Evolutionary conservation across 2,329 filamentous ascomycete species (phyloP).

Genomic region (Aspergillus sp.): DNA sequence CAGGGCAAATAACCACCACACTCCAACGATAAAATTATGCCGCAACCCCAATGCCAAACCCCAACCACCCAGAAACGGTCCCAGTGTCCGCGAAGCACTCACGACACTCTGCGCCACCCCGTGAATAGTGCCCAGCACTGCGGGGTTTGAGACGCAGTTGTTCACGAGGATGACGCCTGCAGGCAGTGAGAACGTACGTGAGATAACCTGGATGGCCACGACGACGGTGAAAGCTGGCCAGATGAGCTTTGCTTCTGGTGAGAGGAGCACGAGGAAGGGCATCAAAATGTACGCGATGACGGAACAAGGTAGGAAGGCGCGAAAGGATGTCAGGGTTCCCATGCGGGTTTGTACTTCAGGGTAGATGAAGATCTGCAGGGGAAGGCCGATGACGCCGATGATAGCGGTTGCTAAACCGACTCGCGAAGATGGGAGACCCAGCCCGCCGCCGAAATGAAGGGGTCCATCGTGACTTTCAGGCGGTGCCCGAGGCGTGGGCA

Average conservation of each 20-base stretch:
- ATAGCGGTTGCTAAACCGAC: conserved; percentile 73
- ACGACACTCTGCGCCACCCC: conserved; percentile 51
- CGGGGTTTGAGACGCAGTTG: conserved; percentile 50
- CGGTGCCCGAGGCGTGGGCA: conserved; percentile 59
- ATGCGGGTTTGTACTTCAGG: conserved; percentile 57
- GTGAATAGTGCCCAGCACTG: conserved; percentile 51
- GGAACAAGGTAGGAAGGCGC: conserved; percentile 61
- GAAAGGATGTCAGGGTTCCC: conserved; percentile 61
- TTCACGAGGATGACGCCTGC: conserved; percentile 53
- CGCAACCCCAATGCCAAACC: conserved; percentile 47
- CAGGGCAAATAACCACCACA: conserved; percentile 51
- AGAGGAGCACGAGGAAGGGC: conserved; percentile 63
- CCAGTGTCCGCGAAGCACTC: conserved; percentile 47
- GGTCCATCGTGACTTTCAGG: conserved; percentile 30
- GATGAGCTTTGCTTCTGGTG: conserved; percentile 45
- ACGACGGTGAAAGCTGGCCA: conserved; percentile 60
- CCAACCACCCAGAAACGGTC: conserved; percentile 48
- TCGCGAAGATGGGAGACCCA: conserved; percentile 61
- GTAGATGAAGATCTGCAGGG: conserved; percentile 63
- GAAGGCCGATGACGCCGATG: conserved; percentile 66
- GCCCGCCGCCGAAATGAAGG: conserved; percentile 59
- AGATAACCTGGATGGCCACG: conserved; percentile 61
- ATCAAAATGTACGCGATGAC: conserved; percentile 61
- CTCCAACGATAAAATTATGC: conserved; percentile 46
- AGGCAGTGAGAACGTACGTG: conserved; percentile 60